Evolutionary conservation across 2,329 filamentous ascomycete species (phyloP).

Genomic region (Fusarium fracticaudum): DNA sequence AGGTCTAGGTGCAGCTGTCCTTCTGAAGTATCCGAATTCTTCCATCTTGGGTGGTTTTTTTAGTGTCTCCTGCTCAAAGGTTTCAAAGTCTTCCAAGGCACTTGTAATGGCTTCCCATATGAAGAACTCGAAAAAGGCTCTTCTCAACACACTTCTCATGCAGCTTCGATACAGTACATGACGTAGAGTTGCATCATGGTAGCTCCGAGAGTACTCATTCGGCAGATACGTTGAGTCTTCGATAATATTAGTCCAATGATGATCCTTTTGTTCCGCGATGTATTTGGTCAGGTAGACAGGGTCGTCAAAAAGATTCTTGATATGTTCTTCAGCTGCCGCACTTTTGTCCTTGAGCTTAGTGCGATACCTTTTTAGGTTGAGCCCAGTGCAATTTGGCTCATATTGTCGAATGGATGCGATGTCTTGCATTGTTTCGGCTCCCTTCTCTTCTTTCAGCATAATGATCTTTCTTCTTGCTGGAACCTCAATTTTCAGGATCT

Average conservation of each 20-base stretch:
- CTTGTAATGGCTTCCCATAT: constrained; percentile 20
- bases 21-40: not conserved
- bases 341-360: constrained; percentile 3
- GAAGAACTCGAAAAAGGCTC: constrained; percentile 34
- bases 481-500: not conserved
- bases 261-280: constrained; percentile 33
- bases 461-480: not conserved
- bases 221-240: not conserved
- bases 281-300: constrained; percentile 29
- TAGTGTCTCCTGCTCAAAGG: not conserved
- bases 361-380: not conserved
- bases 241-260: constrained; percentile 37
- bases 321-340: constrained; percentile 17
- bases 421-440: constrained; percentile 18
- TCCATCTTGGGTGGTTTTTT: not conserved
- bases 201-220: constrained; percentile 7
- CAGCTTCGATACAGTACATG: constrained; percentile 26
- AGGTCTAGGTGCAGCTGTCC: not conserved
- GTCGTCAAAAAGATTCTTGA: constrained; percentile 30
- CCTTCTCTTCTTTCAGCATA: not conserved
- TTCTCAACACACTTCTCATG: constrained; percentile 23
- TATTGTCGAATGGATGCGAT: constrained; percentile 26
- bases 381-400: not conserved
- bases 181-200: not conserved
- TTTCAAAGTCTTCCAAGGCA: not conserved